A percentile compares a stretch with the other conserved stretches of the same genome.
Evolutionary conservation across 2,329 filamentous ascomycete species (phyloP).

Genomic region (Stagonosporopsis tanaceti): DNA sequence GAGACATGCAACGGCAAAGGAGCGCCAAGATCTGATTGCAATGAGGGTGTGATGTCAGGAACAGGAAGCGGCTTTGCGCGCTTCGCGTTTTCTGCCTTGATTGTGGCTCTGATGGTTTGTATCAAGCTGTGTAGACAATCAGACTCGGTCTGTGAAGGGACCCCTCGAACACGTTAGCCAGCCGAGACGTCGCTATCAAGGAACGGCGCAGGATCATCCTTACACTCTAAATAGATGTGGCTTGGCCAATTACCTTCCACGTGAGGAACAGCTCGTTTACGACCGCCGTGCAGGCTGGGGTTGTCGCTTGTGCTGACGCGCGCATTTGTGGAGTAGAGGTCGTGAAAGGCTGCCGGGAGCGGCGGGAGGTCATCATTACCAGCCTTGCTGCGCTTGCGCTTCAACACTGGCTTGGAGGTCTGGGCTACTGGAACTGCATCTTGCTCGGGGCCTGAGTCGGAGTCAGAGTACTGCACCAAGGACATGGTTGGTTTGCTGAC

Average conservation of each 20-base stretch:
- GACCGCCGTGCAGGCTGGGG: slow-evolving; percentile 83
- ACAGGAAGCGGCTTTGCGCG: slow-evolving; percentile 35
- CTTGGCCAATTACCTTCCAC: slow-evolving; percentile 90
- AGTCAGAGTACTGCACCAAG: slow-evolving; percentile 57
- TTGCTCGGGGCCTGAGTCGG: slow-evolving; percentile 58
- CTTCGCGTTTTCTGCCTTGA: slow-evolving; percentile 29
- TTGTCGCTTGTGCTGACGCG: slow-evolving; percentile 82
- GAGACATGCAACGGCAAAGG: slow-evolving; percentile 88
- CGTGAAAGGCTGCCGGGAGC: slow-evolving; percentile 81
- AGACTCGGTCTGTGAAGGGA: slow-evolving; percentile 47
- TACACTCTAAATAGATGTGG: slow-evolving; percentile 93
- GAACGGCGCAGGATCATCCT: slow-evolving; percentile 45
- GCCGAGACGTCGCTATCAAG: slow-evolving; percentile 22
- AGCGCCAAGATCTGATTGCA: slow-evolving; percentile 79
- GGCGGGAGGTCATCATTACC: slow-evolving; percentile 65
- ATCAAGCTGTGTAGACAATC: slow-evolving; percentile 40
- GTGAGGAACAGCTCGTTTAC: slow-evolving; percentile 83
- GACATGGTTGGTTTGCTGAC: slow-evolving; percentile 37
- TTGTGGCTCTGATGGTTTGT: slow-evolving; percentile 31
- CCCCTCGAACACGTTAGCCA: slow-evolving; percentile 48
- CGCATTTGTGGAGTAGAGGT: slow-evolving; percentile 85
- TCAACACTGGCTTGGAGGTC: slow-evolving; percentile 25
- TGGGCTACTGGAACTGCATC: slow-evolving; percentile 24
- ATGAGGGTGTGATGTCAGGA: slow-evolving; percentile 67
- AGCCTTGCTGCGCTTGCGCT: slow-evolving; percentile 43